phyloP scores from a whole-genome alignment of 2,329 filamentous ascomycete genomes.

The Leptographium galeiforme region DNA sequence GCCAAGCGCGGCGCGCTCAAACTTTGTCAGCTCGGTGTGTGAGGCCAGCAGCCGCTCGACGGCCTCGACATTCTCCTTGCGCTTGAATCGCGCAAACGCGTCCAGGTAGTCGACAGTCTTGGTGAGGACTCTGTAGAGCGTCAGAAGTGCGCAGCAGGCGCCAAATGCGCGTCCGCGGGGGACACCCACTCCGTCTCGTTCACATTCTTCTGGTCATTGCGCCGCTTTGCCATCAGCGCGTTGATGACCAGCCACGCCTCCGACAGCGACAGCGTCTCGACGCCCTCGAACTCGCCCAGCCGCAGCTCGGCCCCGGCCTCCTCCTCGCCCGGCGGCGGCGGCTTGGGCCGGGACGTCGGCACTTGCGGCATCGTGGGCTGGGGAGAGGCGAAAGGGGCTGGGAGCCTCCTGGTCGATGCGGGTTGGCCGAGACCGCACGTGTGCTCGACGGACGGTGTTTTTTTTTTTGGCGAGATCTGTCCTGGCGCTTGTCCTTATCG shows the following conservation, averaged over 20 bases:
- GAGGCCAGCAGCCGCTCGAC: conserved; percentile 75
- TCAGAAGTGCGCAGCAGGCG: not conserved
- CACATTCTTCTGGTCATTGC: conserved; percentile 66
- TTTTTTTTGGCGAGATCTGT: not conserved
- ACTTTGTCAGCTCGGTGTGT: conserved; percentile 71
- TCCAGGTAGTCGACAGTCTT: conserved; percentile 91
- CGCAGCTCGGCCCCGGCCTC: conserved; percentile 70
- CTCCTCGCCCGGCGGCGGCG: conserved; percentile 63
- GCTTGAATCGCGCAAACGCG: conserved; percentile 89
- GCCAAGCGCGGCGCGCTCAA: conserved; percentile 85
- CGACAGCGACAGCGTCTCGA: conserved; percentile 81
- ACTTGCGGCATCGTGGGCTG: conserved; percentile 24
- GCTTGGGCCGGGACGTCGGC: conserved; percentile 53
- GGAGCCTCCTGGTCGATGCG: not conserved
- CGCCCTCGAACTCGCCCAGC: conserved; percentile 86
- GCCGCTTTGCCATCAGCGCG: conserved; percentile 69
- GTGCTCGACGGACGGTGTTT: not conserved
- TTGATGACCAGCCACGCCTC: conserved; percentile 89
- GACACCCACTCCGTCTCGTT: conserved; percentile 63
- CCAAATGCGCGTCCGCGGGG: not conserved
- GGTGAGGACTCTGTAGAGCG: conserved; percentile 49
- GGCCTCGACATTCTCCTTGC: conserved; percentile 88
- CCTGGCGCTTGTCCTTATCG: not conserved
- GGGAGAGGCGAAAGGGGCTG: not conserved
- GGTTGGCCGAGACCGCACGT: not conserved